Evolutionary conservation across 1,139 yeast genomes (phyloP).

Genomic region (Suhomyces wounanorum): DNA sequence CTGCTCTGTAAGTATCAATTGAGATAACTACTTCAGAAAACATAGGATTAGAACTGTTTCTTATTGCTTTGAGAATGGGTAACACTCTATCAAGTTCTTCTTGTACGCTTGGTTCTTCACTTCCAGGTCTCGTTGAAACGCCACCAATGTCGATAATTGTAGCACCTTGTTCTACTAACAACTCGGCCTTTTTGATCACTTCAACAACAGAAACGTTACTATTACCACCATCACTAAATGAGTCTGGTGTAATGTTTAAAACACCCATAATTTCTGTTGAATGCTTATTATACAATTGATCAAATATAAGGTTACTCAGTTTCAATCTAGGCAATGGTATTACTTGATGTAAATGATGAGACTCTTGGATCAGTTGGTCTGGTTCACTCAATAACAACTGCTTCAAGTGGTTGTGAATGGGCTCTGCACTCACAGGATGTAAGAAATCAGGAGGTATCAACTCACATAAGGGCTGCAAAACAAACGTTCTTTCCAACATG

Average conservation of each 20-base stretch:
- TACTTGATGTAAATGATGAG: constrained; percentile 44
- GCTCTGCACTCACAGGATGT: constrained; percentile 86
- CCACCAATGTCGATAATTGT: constrained; percentile 89
- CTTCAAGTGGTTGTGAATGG: constrained; percentile 66
- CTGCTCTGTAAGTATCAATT: constrained; percentile 79
- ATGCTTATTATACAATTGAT: constrained; percentile 33
- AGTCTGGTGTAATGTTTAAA: constrained; percentile 88
- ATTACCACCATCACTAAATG: constrained; percentile 91
- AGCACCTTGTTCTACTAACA: constrained; percentile 58
- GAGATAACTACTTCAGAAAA: constrained; percentile 59
- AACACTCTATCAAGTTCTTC: constrained; percentile 69
- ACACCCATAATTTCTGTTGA: constrained; percentile 77
- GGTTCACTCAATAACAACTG: constrained; percentile 48
- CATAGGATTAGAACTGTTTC: constrained; percentile 34
- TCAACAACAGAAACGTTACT: constrained; percentile 28
- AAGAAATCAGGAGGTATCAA: constrained; percentile 60
- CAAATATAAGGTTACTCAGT: constrained; percentile 37
- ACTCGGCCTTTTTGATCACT: constrained; percentile 39
- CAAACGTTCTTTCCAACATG: constrained; percentile 89
- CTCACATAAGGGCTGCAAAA: constrained; percentile 85
- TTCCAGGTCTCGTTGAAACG: constrained; percentile 86
- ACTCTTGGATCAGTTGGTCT: constrained; percentile 45
- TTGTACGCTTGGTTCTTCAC: constrained; percentile 55
- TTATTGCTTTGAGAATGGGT: constrained; percentile 66
- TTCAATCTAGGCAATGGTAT: constrained; percentile 44